Conservation (phyloP, 2,329 filamentous ascomycete genomes). For the Drechmeria coniospora region DNA sequence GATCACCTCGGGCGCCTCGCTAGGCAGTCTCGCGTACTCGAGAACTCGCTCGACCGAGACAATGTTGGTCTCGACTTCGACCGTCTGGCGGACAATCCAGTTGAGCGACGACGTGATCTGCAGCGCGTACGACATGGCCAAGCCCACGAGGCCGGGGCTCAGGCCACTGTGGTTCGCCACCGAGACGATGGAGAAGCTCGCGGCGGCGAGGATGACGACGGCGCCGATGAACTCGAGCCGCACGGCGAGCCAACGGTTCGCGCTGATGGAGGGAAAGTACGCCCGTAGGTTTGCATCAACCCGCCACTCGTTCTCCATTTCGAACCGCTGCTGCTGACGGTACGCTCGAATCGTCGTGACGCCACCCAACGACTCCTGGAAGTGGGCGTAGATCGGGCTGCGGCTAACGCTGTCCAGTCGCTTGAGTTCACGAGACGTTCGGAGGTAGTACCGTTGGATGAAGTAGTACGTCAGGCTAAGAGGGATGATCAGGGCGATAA, state of each 20-base stretch:
- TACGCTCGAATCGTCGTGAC: constrained; percentile 94
- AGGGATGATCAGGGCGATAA: constrained; percentile 67
- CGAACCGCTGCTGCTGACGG: constrained; percentile 73
- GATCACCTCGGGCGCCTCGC: constrained; percentile 88
- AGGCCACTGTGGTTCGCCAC: constrained; percentile 53
- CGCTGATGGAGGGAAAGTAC: constrained; percentile 91
- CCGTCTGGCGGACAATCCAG: constrained; percentile 97
- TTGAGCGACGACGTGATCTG: constrained; percentile 96
- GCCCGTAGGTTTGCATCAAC: constrained; percentile 88
- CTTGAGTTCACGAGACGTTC: constrained; percentile 92
- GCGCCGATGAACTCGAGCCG: constrained; percentile 92
- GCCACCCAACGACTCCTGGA: constrained; percentile 90
- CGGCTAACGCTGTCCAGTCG: constrained; percentile 87
- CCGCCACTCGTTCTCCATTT: constrained; percentile 91
- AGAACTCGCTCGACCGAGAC: constrained; percentile 95
- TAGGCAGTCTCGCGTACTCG: constrained; percentile 82
- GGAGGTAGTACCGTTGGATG: constrained; percentile 93
- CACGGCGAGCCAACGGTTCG: constrained; percentile 86
- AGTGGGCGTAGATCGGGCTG: constrained; percentile 95
- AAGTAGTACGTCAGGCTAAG: constrained; percentile 70
- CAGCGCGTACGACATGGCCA: constrained; percentile 92
- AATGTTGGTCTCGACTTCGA: constrained; percentile 99
- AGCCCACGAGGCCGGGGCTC: constrained; percentile 64
- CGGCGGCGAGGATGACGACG: constrained; percentile 78
- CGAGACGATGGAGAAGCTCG: constrained; percentile 66